These are phyloP conservation scores for Ramaria rubella DNA, from an alignment of 768 basidiomycete species.

Conservation along the genomic window DNA sequence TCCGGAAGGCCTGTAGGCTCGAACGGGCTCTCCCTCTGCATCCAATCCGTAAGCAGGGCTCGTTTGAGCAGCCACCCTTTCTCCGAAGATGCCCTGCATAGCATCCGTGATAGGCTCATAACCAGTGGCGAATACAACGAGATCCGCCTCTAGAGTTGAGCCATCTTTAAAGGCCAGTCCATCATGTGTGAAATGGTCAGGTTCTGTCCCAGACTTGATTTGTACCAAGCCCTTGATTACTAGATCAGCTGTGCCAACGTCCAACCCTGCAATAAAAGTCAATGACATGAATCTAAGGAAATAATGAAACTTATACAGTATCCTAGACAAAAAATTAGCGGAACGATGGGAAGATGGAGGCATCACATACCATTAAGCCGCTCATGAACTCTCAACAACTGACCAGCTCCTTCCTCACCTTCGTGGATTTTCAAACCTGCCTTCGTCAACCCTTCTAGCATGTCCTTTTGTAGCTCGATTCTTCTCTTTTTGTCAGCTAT, in stretches of 20 bases:
- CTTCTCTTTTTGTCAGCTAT: slow-evolving; percentile 12
- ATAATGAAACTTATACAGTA: background rate
- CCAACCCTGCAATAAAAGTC: slow-evolving; percentile 1
- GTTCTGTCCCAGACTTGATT: slow-evolving; percentile 11
- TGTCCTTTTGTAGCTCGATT: slow-evolving; percentile 24
- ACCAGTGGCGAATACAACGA: slow-evolving; percentile 22
- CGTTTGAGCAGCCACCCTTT: slow-evolving; percentile 27
- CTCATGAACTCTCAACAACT: slow-evolving; percentile 23
- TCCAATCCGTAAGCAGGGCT: slow-evolving; percentile 34
- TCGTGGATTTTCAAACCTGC: slow-evolving; percentile 33
- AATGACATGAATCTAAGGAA: background rate
- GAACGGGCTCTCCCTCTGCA: slow-evolving; percentile 34
- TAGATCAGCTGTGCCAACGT: slow-evolving; percentile 12
- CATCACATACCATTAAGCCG: slow-evolving; percentile 27
- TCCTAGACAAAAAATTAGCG: background rate
- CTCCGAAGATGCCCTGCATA: slow-evolving; percentile 29
- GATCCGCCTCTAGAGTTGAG: slow-evolving; percentile 10
- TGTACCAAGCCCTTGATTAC: slow-evolving; percentile 14
- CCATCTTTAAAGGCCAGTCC: slow-evolving; percentile 13
- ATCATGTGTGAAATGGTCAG: background rate
- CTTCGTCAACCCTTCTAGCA: slow-evolving; percentile 30
- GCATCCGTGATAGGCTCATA: slow-evolving; percentile 28
- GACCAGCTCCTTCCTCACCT: slow-evolving; percentile 29
- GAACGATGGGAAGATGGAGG: background rate
- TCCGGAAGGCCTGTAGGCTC: slow-evolving; percentile 35